Evolutionary conservation across 257 asterid species (phyloP).

Genomic region (Verbascum thapsus): DNA sequence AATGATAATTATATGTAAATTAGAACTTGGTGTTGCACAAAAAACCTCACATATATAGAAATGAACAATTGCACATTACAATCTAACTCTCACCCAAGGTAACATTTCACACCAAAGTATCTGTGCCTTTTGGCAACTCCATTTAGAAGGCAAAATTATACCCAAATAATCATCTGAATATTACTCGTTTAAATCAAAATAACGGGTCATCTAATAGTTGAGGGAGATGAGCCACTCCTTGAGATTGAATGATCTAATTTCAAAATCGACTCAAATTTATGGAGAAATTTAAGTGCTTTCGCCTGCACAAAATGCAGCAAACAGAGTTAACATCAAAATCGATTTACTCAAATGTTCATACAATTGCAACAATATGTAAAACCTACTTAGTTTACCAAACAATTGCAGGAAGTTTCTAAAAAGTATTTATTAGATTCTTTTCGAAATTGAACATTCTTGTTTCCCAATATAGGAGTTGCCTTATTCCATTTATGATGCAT

Average conservation of each 20-base stretch:
- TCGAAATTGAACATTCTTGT: background rate
- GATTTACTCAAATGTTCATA: background rate
- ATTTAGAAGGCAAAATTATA: background rate
- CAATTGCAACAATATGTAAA: background rate
- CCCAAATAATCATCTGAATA: slow-evolving; percentile 5
- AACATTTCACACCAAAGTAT: background rate
- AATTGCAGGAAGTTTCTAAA: background rate
- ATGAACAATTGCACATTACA: background rate
- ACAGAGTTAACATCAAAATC: slow-evolving; percentile 16
- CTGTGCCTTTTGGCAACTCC: background rate
- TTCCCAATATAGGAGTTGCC: too few relatives aligned
- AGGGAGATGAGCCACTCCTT: slow-evolving; percentile 47
- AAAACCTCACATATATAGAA: too few relatives aligned
- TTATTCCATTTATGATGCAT: too few relatives aligned
- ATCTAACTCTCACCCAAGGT: background rate
- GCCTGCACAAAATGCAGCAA: slow-evolving; percentile 45
- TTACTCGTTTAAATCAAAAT: slow-evolving; percentile 4
- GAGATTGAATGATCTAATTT: slow-evolving; percentile 49
- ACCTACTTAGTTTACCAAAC: slow-evolving; percentile 5
- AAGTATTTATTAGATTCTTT: slow-evolving; percentile 9
- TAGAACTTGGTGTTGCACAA: too few relatives aligned
- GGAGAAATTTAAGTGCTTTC: slow-evolving; percentile 49
- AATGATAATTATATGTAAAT: too few relatives aligned
- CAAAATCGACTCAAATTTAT: slow-evolving; percentile 56
- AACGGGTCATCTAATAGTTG: slow-evolving; percentile 38